Percentiles rank a stretch among this genome's conserved stretches.
Conservation (phyloP, 306 rosid species). For the Rosa multiflora region DNA sequence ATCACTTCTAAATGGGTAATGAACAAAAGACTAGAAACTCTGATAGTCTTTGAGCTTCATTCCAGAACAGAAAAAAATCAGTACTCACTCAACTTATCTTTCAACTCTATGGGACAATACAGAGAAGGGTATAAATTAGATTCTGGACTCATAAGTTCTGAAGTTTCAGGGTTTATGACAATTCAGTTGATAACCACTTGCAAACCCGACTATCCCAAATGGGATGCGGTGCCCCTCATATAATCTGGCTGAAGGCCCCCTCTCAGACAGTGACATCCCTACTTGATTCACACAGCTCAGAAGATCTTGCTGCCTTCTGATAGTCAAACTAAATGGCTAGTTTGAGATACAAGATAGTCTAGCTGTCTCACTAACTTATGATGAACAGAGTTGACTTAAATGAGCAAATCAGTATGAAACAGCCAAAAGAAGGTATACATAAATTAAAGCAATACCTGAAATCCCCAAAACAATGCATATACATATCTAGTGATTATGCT, state of each 20-base stretch:
- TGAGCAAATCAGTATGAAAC: neutral
- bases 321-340: slow-evolving; percentile 1
- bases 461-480: slow-evolving; percentile 83
- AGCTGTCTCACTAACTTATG: neutral
- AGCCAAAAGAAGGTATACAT: slow-evolving; percentile 5
- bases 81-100: neutral
- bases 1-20: neutral
- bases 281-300: neutral
- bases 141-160: neutral
- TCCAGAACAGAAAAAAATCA: neutral
- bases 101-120: neutral
- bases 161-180: neutral
- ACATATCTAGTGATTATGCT: slow-evolving; percentile 56
- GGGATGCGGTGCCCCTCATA: neutral
- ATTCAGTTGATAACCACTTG: neutral
- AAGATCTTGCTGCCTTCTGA: neutral
- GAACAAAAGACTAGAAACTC: neutral
- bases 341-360: neutral
- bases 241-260: neutral
- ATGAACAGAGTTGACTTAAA: neutral
- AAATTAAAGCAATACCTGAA: slow-evolving; percentile 55
- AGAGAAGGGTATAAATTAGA: neutral
- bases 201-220: neutral
- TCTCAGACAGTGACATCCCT: neutral
- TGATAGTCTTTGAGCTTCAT: neutral